These are phyloP conservation scores for Cucumis melo DNA, from an alignment of 306 rosid species.

Conservation along the genomic window DNA sequence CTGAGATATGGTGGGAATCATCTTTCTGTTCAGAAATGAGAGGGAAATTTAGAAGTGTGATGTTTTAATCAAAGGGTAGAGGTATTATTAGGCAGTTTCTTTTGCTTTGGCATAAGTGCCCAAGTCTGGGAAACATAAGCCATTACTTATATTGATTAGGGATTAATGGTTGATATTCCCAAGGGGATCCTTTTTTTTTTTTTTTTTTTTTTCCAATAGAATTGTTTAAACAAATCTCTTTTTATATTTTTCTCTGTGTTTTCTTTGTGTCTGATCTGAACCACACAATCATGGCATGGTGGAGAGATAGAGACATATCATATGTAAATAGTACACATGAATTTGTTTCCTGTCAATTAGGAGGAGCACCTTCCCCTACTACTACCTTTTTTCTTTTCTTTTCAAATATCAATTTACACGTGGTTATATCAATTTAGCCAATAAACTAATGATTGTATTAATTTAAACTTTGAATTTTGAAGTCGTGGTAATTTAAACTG, in stretches of 20 bases:
- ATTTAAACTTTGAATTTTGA: too few relatives aligned
- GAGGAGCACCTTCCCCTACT: background rate
- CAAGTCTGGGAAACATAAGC: slow-evolving; percentile 40
- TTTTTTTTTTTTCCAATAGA: background rate
- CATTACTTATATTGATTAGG: background rate
- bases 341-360: background rate
- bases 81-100: slow-evolving; percentile 55
- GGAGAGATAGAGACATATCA: slow-evolving; percentile 7
- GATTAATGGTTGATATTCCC: slow-evolving; percentile 10
- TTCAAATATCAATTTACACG: too few relatives aligned
- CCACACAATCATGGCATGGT: slow-evolving; percentile 4
- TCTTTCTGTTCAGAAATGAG: slow-evolving; percentile 11
- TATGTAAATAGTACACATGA: slow-evolving; percentile 8
- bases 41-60: slow-evolving; percentile 17
- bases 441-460: too few relatives aligned
- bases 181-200: background rate
- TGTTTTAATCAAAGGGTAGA: slow-evolving; percentile 46
- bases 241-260: background rate
- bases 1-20: slow-evolving; percentile 29
- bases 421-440: too few relatives aligned
- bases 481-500: too few relatives aligned
- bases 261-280: background rate
- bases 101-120: slow-evolving; percentile 51
- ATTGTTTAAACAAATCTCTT: background rate
- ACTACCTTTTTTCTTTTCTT: background rate